Evolutionary conservation across 2,329 filamentous ascomycete species (phyloP).

Genomic region (Cladophialophora yegresii): DNA sequence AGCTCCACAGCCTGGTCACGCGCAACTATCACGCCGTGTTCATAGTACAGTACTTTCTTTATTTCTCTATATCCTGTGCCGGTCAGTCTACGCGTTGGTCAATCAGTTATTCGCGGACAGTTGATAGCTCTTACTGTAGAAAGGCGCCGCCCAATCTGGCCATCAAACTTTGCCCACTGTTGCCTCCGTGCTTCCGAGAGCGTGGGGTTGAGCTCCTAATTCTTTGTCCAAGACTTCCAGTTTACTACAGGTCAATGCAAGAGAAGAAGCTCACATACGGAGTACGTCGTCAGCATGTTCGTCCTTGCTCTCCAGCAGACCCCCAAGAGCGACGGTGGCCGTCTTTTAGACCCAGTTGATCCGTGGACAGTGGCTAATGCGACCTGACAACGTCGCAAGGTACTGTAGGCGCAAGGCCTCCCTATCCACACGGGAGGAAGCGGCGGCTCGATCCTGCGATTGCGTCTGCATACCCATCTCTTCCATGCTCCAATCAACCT

Average conservation of each 20-base stretch:
- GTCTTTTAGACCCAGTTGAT: not conserved
- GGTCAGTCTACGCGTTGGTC: not conserved
- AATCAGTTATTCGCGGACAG: not conserved
- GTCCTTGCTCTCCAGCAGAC: not conserved
- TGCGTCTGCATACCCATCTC: slow-evolving; percentile 8
- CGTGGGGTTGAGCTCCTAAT: not conserved
- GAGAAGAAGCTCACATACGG: not conserved
- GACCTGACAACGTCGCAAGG: not conserved
- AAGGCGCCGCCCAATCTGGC: not conserved
- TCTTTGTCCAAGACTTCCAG: not conserved
- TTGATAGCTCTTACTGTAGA: not conserved
- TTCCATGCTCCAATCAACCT: not conserved
- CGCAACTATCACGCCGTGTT: not conserved
- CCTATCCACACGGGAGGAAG: slow-evolving; percentile 7
- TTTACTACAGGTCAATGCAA: not conserved
- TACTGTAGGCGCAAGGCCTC: no score
- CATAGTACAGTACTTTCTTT: not conserved
- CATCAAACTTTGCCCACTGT: not conserved
- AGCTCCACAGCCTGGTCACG: slow-evolving; percentile 10
- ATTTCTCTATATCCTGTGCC: not conserved
- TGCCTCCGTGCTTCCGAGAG: not conserved
- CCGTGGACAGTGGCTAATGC: not conserved
- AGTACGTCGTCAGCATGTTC: not conserved
- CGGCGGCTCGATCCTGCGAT: slow-evolving; percentile 9
- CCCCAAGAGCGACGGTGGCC: not conserved